Evolutionary conservation across 2,329 filamentous ascomycete genomes (phyloP).

Genomic region (Plenodomus tracheiphilus): DNA sequence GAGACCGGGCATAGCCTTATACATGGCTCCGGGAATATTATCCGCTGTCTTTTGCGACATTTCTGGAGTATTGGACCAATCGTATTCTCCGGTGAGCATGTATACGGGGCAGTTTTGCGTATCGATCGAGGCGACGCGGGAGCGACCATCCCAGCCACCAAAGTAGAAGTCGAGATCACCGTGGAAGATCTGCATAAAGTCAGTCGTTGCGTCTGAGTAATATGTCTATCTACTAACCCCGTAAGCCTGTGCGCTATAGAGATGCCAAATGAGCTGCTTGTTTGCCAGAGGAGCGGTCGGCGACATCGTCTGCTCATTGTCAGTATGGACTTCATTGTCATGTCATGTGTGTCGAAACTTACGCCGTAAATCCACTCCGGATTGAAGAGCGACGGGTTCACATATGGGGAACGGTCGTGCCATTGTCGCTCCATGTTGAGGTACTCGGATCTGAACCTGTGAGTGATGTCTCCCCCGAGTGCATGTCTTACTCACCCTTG

Average conservation of each 20-base stretch:
- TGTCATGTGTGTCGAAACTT: neutral
- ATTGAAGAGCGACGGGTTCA: constrained; percentile 54
- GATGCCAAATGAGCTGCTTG: constrained; percentile 55
- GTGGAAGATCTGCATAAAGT: constrained; percentile 49
- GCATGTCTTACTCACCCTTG: constrained; percentile 42
- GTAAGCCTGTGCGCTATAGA: constrained; percentile 55
- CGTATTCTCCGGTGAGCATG: constrained; percentile 57
- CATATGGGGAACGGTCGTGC: constrained; percentile 52
- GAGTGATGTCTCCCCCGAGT: constrained; percentile 17
- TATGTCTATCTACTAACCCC: constrained; percentile 30
- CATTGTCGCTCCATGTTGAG: constrained; percentile 50
- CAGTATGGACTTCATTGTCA: constrained; percentile 4
- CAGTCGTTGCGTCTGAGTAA: neutral
- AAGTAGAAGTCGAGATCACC: constrained; percentile 58
- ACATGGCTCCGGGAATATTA: constrained; percentile 52
- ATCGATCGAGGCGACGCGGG: constrained; percentile 51
- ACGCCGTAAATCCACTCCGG: constrained; percentile 55
- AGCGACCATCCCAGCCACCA: constrained; percentile 54
- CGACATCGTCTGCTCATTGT: constrained; percentile 47
- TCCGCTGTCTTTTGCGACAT: constrained; percentile 53
- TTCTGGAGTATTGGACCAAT: constrained; percentile 53
- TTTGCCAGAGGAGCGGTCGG: constrained; percentile 51
- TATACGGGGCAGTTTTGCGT: constrained; percentile 55
- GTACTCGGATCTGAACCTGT: constrained; percentile 40
- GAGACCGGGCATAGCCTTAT: constrained; percentile 51